These are phyloP conservation scores for Pleurotus pulmonarius DNA, from an alignment of 768 basidiomycete genomes.

Conservation along the genomic window DNA sequence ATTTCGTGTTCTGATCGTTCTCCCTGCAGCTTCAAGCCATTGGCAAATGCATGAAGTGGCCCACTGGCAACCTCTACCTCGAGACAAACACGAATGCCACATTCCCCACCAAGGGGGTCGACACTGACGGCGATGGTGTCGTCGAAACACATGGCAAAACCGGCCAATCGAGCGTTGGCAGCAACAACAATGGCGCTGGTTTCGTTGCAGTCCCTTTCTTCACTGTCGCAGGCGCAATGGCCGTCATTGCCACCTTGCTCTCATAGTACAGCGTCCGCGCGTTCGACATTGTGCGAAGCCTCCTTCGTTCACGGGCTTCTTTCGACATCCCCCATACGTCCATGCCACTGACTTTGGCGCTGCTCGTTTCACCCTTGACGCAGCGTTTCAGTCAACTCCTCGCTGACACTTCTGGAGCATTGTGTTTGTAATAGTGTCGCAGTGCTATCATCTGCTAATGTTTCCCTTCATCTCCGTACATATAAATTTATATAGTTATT, in stretches of 20 bases:
- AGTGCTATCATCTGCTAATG: not conserved
- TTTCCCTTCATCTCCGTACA: not conserved
- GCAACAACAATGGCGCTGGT: not conserved
- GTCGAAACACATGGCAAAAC: slow-evolving; percentile 26
- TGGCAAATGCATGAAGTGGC: slow-evolving; percentile 68
- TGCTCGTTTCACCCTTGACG: not conserved
- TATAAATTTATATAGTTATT: not conserved
- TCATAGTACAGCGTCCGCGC: not conserved
- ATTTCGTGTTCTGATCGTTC: not conserved
- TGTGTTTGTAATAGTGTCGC: slow-evolving; percentile 6
- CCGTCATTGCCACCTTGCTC: slow-evolving; percentile 6
- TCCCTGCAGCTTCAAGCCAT: slow-evolving; percentile 61
- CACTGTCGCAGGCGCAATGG: slow-evolving; percentile 2
- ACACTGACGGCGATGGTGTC: slow-evolving; percentile 36
- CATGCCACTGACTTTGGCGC: not conserved
- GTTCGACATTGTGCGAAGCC: not conserved
- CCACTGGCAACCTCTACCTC: slow-evolving; percentile 68
- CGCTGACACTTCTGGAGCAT: not conserved
- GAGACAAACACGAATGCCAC: slow-evolving; percentile 75
- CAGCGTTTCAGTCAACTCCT: not conserved
- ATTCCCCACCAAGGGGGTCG: slow-evolving; percentile 45
- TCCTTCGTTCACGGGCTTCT: not conserved
- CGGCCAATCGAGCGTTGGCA: slow-evolving; percentile 4
- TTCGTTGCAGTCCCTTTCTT: slow-evolving; percentile 4
- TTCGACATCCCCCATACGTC: not conserved